Conservation (phyloP, 2,329 filamentous ascomycete genomes). For the Diaporthe capsici region DNA sequence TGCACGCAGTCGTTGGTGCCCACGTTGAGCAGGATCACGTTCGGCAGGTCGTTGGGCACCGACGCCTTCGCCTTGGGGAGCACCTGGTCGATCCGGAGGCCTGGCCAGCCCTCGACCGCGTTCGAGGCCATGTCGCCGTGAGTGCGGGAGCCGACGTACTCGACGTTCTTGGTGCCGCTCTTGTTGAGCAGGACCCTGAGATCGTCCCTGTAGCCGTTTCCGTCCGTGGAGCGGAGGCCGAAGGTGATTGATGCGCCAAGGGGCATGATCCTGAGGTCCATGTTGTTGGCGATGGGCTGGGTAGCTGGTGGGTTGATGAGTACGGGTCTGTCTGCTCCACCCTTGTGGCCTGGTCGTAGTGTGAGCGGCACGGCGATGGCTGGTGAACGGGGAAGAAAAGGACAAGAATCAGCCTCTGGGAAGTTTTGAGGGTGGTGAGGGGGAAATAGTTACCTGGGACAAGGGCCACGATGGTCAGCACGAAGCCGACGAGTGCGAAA, state of each 20-base stretch:
- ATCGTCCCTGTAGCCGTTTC: constrained; percentile 56
- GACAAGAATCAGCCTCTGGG: neutral
- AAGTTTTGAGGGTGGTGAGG: neutral
- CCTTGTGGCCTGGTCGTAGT: neutral
- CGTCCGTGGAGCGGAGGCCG: constrained; percentile 53
- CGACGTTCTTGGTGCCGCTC: constrained; percentile 51
- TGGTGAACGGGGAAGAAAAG: neutral
- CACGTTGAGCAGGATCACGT: constrained; percentile 58
- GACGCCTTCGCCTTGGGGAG: constrained; percentile 50
- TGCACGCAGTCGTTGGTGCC: constrained; percentile 61
- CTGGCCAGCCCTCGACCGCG: constrained; percentile 61
- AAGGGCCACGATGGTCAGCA: constrained; percentile 30
- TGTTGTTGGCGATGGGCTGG: constrained; percentile 42
- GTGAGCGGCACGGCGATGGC: constrained; percentile 39
- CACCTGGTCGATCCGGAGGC: constrained; percentile 57
- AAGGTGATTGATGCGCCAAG: constrained; percentile 60
- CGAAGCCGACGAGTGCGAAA: constrained; percentile 21
- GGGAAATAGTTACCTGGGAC: constrained; percentile 31
- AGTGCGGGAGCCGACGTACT: constrained; percentile 58
- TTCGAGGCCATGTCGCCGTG: constrained; percentile 57
- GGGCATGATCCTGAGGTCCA: constrained; percentile 58
- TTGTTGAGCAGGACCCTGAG: constrained; percentile 51
- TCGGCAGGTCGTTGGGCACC: constrained; percentile 53
- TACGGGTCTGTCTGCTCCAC: neutral
- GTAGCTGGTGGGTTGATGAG: constrained; percentile 29